phyloP scores from a whole-genome alignment of 495 filamentous ascomycete species.

The Penicillium steckii region DNA sequence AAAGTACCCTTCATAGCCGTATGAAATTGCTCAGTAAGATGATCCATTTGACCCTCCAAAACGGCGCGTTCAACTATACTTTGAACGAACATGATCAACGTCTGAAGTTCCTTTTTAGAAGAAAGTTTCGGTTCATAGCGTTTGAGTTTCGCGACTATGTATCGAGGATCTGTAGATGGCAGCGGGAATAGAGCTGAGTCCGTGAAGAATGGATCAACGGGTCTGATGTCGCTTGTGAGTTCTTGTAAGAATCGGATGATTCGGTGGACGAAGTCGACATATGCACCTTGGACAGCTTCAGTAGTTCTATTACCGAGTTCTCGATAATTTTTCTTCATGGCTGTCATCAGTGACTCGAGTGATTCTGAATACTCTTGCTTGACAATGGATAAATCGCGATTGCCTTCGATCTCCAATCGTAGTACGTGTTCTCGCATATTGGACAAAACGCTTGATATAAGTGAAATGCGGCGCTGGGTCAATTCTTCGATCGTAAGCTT shows the following conservation, averaged over 20 bases:
- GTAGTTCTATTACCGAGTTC: conserved; percentile 48
- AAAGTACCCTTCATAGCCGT: conserved; percentile 52
- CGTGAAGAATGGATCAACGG: conserved; percentile 67
- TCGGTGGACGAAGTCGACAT: conserved; percentile 65
- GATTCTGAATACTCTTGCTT: conserved; percentile 56
- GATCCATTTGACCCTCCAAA: conserved; percentile 57
- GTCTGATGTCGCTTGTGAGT: conserved; percentile 60
- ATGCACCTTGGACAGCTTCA: conserved; percentile 47
- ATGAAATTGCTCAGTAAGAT: conserved; percentile 58
- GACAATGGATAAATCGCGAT: conserved; percentile 29
- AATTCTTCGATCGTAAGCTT: conserved; percentile 56
- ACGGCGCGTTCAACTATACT: conserved; percentile 62
- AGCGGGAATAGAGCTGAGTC: conserved; percentile 64
- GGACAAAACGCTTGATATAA: conserved; percentile 60
- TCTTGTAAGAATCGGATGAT: conserved; percentile 65
- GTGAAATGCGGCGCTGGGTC: conserved; percentile 52
- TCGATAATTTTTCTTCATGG: conserved; percentile 69
- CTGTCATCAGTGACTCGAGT: conserved; percentile 57
- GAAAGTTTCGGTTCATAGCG: conserved; percentile 61
- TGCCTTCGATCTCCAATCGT: conserved; percentile 27
- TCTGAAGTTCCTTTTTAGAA: conserved; percentile 50
- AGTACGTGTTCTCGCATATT: conserved; percentile 63
- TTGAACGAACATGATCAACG: conserved; percentile 62
- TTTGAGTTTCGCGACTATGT: conserved; percentile 65
- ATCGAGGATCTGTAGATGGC: conserved; percentile 62